Conservation (phyloP, 805 yeast species). For the Zygosaccharomyces rouxii region DNA sequence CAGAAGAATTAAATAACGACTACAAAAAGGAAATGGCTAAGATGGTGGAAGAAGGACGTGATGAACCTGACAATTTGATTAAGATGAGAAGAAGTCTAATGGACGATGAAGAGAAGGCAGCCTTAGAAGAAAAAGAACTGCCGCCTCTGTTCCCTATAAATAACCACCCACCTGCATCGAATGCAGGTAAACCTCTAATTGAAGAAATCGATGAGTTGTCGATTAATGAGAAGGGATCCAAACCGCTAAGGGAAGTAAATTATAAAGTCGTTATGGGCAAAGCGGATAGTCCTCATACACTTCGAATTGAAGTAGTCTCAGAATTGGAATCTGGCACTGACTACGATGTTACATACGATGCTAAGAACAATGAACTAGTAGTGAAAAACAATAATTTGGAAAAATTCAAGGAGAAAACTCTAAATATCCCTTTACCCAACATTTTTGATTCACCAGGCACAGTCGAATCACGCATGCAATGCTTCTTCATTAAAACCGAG, state of each 20-base stretch:
- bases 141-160: conserved; percentile 28
- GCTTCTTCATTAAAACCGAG: conserved; percentile 32
- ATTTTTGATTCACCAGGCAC: conserved; percentile 17
- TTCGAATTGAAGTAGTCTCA: conserved; percentile 38
- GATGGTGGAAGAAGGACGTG: conserved; percentile 31
- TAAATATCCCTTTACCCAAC: conserved; percentile 39
- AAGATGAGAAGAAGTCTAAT: conserved; percentile 37
- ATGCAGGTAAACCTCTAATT: conserved; percentile 43
- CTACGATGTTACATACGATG: conserved; percentile 33
- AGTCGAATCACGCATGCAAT: conserved; percentile 21
- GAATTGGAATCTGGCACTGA: conserved; percentile 34
- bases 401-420: conserved; percentile 21
- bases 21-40: conserved; percentile 36
- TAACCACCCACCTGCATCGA: neutral
- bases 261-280: conserved; percentile 33
- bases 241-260: conserved; percentile 16
- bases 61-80: conserved; percentile 42
- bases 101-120: conserved; percentile 24
- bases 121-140: conserved; percentile 19
- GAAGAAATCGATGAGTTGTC: conserved; percentile 46
- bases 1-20: conserved; percentile 40
- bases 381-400: conserved; percentile 31
- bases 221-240: conserved; percentile 2
- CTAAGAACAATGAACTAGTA: conserved; percentile 29
- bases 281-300: conserved; percentile 32